Evolutionary conservation across 2,329 filamentous ascomycete genomes (phyloP).

Genomic region (Chalaropsis ovoidea): DNA sequence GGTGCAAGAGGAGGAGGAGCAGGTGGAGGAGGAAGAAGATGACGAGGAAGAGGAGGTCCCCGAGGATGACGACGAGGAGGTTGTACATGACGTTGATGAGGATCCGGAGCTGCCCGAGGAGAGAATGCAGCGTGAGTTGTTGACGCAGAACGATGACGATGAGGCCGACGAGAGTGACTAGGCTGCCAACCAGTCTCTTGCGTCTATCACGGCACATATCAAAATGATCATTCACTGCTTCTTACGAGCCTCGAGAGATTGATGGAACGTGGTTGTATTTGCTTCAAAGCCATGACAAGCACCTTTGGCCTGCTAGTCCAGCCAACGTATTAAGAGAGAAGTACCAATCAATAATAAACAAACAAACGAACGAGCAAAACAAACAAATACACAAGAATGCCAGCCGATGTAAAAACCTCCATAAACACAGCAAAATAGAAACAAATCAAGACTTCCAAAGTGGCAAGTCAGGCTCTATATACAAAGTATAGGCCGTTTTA

Average conservation of each 20-base stretch:
- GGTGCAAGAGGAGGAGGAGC: slow-evolving; percentile 33
- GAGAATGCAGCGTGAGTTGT: slow-evolving; percentile 44
- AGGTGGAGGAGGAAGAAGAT: slow-evolving; percentile 31
- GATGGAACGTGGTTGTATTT: background rate
- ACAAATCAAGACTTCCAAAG: slow-evolving; percentile 3
- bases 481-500: slow-evolving; percentile 10
- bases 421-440: background rate
- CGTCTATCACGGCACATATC: background rate
- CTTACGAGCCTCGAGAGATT: background rate
- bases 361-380: background rate
- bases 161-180: slow-evolving; percentile 53
- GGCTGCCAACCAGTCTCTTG: background rate
- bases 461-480: background rate
- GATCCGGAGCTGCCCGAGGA: slow-evolving; percentile 39
- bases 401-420: background rate
- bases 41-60: slow-evolving; percentile 36
- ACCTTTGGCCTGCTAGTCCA: background rate
- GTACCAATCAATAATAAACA: background rate
- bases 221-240: background rate
- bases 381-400: background rate
- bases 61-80: slow-evolving; percentile 42
- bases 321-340: slow-evolving; percentile 5
- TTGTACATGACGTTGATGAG: slow-evolving; percentile 35
- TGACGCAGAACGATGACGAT: slow-evolving; percentile 52
- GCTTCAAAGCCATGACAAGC: background rate